A percentile compares a stretch with the other conserved stretches of the same genome.
Conservation (phyloP, 331 rosid genomes). For the Malus hybrid region DNA sequence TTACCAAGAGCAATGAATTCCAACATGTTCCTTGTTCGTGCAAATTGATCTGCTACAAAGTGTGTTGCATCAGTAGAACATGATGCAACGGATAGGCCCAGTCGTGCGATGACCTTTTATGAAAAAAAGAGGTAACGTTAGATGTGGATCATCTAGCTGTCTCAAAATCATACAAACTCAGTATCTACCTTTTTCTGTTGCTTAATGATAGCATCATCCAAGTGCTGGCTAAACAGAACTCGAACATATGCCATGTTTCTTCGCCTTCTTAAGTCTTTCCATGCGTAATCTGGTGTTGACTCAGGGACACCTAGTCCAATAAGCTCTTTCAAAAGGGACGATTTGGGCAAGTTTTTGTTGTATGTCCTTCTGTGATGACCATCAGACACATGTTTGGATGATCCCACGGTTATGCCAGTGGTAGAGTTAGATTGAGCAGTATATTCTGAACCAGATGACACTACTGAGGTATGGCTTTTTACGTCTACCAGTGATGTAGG, state of each 20-base stretch:
- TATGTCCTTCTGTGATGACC: slow-evolving; percentile 23
- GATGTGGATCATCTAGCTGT: neutral
- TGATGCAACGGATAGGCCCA: slow-evolving; percentile 51
- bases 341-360: slow-evolving; percentile 35
- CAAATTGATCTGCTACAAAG: slow-evolving; percentile 66
- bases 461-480: neutral
- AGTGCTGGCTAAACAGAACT: slow-evolving; percentile 65
- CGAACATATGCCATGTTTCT: slow-evolving; percentile 44
- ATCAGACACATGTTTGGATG: slow-evolving; percentile 12
- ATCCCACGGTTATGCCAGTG: slow-evolving; percentile 15
- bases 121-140: slow-evolving; percentile 18
- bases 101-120: slow-evolving; percentile 37
- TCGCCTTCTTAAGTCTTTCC: slow-evolving; percentile 47
- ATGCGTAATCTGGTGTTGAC: slow-evolving; percentile 11
- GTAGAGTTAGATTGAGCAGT: slow-evolving; percentile 11
- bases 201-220: slow-evolving; percentile 46
- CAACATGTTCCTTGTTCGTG: slow-evolving; percentile 76
- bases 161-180: neutral
- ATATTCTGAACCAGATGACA: slow-evolving; percentile 11
- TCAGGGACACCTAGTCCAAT: slow-evolving; percentile 36
- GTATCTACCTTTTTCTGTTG: slow-evolving; percentile 64
- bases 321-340: slow-evolving; percentile 44
- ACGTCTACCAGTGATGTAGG: slow-evolving; percentile 22
- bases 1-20: slow-evolving; percentile 77
- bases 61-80: slow-evolving; percentile 60